phyloP scores from a whole-genome alignment of 2,329 filamentous ascomycete species.

The Coccinonectria pachysandricola region DNA sequence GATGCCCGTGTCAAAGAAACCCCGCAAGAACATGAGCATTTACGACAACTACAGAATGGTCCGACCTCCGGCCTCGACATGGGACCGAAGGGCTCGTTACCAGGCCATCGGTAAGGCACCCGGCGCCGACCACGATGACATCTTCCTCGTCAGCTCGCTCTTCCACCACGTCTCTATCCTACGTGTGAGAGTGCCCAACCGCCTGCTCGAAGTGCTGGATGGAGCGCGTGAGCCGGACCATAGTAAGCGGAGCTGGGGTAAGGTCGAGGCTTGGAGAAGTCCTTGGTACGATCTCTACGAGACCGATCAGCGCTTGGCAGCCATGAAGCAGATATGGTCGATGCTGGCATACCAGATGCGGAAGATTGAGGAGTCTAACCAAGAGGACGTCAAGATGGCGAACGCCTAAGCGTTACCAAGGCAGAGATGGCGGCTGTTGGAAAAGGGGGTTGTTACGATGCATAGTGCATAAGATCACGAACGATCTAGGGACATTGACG shows the following conservation, averaged over 20 bases:
- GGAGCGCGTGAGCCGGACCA: slow-evolving; percentile 30
- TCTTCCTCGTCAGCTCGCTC: slow-evolving; percentile 50
- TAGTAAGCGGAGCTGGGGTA: slow-evolving; percentile 35
- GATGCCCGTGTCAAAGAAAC: slow-evolving; percentile 31
- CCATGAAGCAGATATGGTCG: slow-evolving; percentile 47
- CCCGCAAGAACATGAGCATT: slow-evolving; percentile 44
- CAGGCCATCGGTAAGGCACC: slow-evolving; percentile 41
- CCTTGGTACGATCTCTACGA: slow-evolving; percentile 53
- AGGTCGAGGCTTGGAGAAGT: slow-evolving; percentile 46
- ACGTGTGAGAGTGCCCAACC: slow-evolving; percentile 46
- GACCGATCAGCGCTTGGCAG: slow-evolving; percentile 41
- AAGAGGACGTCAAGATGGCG: slow-evolving; percentile 19
- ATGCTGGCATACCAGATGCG: slow-evolving; percentile 53
- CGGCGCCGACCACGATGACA: slow-evolving; percentile 44
- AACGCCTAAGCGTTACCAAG: too few relatives aligned
- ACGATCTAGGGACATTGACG: too few relatives aligned
- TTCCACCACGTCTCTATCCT: slow-evolving; percentile 53
- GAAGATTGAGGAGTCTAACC: slow-evolving; percentile 16
- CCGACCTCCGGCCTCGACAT: slow-evolving; percentile 44
- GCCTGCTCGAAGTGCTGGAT: slow-evolving; percentile 41
- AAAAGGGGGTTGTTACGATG: too few relatives aligned
- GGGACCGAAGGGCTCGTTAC: slow-evolving; percentile 52
- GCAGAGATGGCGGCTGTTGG: too few relatives aligned
- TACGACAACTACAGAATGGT: slow-evolving; percentile 57
- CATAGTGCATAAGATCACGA: too few relatives aligned